phyloP scores from a whole-genome alignment of 23 red algal genomes.

The Gracilaria gracilis region DNA sequence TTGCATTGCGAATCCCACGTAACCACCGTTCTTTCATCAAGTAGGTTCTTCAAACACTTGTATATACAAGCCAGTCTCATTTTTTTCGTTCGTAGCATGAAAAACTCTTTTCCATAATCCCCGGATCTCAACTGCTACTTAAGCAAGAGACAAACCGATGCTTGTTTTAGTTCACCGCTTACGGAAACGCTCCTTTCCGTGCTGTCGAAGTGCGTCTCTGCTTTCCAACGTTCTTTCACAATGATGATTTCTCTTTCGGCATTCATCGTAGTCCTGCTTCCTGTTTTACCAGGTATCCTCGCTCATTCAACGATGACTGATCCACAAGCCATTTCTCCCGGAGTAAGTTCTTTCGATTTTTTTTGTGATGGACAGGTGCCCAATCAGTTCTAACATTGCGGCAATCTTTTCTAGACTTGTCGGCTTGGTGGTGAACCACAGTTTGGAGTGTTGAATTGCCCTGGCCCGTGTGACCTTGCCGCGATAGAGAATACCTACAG shows the following conservation, averaged over 20 bases:
- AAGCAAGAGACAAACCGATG: no score
- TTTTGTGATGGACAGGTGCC: neutral
- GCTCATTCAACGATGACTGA: slow-evolving; percentile 61
- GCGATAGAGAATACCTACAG: slow-evolving; percentile 22
- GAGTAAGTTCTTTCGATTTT: slow-evolving; percentile 25
- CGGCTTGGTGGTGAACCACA: slow-evolving; percentile 66
- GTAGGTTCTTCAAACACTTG: no score
- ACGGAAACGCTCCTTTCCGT: neutral
- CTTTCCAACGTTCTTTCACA: neutral
- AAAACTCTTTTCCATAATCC: no score
- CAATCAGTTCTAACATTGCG: neutral
- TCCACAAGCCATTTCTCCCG: slow-evolving; percentile 51
- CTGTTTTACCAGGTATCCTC: neutral
- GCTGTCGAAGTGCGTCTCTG: no score
- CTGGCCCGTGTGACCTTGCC: slow-evolving; percentile 47
- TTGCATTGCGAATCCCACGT: no score
- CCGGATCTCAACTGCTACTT: no score
- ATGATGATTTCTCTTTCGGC: neutral
- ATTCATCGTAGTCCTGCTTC: neutral
- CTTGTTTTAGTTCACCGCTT: no score
- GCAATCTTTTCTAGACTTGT: slow-evolving; percentile 18
- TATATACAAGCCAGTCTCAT: no score
- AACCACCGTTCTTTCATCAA: no score
- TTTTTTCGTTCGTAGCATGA: no score
- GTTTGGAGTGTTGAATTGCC: slow-evolving; percentile 48